Conservation (phyloP, 441 rosid genomes). For the Syzygium malaccense region DNA sequence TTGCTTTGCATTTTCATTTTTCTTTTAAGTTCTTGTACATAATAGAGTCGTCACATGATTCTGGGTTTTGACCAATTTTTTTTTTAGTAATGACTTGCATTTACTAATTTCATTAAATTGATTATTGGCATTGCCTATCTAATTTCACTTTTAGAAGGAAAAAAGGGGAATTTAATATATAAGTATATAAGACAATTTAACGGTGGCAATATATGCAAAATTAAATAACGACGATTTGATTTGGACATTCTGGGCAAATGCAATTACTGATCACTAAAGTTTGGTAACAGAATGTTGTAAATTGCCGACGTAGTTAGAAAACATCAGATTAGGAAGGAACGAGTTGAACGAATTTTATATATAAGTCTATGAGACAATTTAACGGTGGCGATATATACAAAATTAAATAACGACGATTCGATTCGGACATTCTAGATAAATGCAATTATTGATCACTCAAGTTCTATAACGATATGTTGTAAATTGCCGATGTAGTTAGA, state of each 20-base stretch:
- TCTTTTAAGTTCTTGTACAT: background rate
- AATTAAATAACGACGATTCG: background rate
- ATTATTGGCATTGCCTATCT: background rate
- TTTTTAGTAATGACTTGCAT: background rate
- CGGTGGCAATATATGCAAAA: no score
- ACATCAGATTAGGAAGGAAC: no score
- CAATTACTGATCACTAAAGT: no score
- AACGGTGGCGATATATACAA: rapidly evolving
- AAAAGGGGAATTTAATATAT: background rate
- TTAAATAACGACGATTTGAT: no score
- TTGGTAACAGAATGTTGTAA: no score
- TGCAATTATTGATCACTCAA: background rate
- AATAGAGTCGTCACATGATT: background rate
- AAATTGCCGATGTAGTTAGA: rapidly evolving
- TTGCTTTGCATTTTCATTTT: background rate
- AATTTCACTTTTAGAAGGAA: background rate
- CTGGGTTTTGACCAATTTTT: background rate
- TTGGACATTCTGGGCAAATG: no score
- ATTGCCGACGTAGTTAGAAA: no score
- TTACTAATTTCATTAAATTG: background rate
- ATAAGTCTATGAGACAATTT: no score
- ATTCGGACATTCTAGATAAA: rapidly evolving
- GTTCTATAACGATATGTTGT: rapidly evolving
- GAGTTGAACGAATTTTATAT: no score
- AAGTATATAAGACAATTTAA: background rate